Evolutionary conservation across 345 rosid species (phyloP).

Genomic region (Eucalyptus grandis): DNA sequence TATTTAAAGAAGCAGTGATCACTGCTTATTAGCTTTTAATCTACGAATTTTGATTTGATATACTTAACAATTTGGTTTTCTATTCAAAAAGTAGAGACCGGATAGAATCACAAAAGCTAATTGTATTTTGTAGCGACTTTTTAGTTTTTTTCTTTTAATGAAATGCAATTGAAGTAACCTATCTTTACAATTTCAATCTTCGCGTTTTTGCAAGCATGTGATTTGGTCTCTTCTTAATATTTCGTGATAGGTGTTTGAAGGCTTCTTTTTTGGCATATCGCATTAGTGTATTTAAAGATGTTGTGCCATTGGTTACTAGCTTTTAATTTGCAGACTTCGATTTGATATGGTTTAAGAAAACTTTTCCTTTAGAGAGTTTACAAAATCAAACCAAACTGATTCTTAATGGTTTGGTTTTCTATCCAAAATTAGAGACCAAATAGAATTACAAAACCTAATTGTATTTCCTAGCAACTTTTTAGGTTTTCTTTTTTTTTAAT

Average conservation of each 20-base stretch:
- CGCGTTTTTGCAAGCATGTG: rapidly evolving
- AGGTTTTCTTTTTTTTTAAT: neutral
- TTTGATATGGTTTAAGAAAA: no score
- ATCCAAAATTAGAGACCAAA: neutral
- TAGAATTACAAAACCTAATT: neutral
- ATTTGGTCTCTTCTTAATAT: no score
- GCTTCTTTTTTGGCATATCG: rapidly evolving
- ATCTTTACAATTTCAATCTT: no score
- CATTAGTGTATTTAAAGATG: neutral
- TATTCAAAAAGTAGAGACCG: rapidly evolving
- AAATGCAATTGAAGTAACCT: no score
- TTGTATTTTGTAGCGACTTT: no score
- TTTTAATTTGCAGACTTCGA: neutral
- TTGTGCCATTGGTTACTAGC: neutral
- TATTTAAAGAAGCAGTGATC: no score
- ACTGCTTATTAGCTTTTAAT: no score
- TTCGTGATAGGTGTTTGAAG: rapidly evolving
- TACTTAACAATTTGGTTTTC: rapidly evolving
- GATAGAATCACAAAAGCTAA: no score
- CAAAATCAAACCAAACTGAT: rapidly evolving
- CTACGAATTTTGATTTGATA: no score
- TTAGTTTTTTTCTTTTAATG: no score
- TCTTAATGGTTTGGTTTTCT: rapidly evolving
- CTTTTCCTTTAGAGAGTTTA: neutral
- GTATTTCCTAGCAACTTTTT: neutral